Evolutionary conservation across 176 grass and related monocot genomes (phyloP).

Genomic region (Cenchrus americanus): DNA sequence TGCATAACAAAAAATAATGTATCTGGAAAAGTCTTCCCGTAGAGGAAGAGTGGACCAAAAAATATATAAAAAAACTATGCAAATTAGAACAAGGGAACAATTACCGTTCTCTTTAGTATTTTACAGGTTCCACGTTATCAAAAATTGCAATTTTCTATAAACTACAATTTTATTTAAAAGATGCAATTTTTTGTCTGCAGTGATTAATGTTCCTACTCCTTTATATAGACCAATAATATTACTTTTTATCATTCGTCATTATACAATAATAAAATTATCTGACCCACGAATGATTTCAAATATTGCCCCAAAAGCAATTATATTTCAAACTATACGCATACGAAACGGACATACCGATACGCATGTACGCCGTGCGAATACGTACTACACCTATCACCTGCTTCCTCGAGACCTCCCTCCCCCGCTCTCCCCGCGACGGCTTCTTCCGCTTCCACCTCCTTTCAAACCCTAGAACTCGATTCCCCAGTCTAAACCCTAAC

Average conservation of each 20-base stretch:
- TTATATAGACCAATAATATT: background rate
- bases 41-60: no score
- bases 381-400: slow-evolving; percentile 29
- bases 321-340: background rate
- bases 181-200: background rate
- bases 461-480: slow-evolving; percentile 74
- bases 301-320: background rate
- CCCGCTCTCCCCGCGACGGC: background rate
- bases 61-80: no score
- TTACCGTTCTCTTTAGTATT: no score
- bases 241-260: background rate
- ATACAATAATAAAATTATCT: background rate
- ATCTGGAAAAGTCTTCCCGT: no score
- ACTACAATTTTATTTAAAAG: no score
- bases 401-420: slow-evolving; percentile 26
- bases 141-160: background rate
- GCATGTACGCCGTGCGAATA: background rate
- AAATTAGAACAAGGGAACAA: no score
- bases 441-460: slow-evolving; percentile 43
- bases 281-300: background rate
- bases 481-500: slow-evolving; percentile 55
- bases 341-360: background rate
- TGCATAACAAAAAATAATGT: no score
- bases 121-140: no score
- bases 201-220: background rate